Conservation (phyloP, 768 basidiomycete species). For the Russula dissimulans region DNA sequence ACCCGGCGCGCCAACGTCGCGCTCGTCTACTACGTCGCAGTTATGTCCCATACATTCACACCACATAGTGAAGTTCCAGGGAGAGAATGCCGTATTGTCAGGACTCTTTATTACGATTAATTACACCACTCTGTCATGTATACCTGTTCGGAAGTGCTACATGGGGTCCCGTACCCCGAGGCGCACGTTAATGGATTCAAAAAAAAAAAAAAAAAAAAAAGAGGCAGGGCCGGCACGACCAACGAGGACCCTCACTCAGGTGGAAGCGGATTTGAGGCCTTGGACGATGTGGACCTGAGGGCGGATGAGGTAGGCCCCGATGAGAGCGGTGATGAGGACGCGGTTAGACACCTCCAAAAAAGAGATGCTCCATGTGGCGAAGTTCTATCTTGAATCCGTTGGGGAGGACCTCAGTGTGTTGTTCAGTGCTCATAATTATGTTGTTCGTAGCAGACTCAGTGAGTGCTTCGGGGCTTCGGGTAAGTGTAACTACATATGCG, state of each 20-base stretch:
- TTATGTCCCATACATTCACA: too few relatives aligned
- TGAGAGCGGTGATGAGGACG: slow-evolving; percentile 73
- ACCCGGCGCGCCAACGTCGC: too few relatives aligned
- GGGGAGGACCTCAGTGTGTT: slow-evolving; percentile 57
- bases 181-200: too few relatives aligned
- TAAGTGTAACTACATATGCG: background rate
- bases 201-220: too few relatives aligned
- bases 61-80: too few relatives aligned
- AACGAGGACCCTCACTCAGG: slow-evolving; percentile 68
- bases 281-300: slow-evolving; percentile 73
- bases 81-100: too few relatives aligned
- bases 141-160: too few relatives aligned
- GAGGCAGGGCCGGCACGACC: slow-evolving; percentile 2
- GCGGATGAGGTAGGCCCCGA: slow-evolving; percentile 43
- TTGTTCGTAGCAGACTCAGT: slow-evolving; percentile 70
- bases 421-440: background rate
- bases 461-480: slow-evolving; percentile 23
- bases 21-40: too few relatives aligned
- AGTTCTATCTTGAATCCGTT: slow-evolving; percentile 80
- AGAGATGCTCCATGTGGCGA: slow-evolving; percentile 84
- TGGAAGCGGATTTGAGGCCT: slow-evolving; percentile 34
- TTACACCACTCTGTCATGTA: too few relatives aligned
- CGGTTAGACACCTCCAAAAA: slow-evolving; percentile 85
- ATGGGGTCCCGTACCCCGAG: too few relatives aligned
- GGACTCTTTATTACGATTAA: too few relatives aligned